phyloP scores from a whole-genome alignment of 805 yeast genomes.

The Candida sithepensis region DNA sequence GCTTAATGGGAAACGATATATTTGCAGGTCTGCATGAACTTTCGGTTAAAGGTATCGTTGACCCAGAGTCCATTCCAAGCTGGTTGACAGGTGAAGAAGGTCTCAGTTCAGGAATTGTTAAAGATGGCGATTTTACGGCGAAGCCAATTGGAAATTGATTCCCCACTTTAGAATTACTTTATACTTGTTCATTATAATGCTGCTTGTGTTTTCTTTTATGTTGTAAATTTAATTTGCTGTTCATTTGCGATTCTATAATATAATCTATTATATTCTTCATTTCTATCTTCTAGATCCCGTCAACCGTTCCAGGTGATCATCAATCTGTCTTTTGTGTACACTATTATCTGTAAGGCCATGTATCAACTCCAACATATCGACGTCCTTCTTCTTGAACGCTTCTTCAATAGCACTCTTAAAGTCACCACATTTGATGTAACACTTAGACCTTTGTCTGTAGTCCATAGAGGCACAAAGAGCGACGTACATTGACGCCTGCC shows the following conservation, averaged over 20 bases:
- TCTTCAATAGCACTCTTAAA: slow-evolving; percentile 46
- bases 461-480: slow-evolving; percentile 43
- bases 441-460: slow-evolving; percentile 43
- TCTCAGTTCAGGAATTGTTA: slow-evolving; percentile 42
- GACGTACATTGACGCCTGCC: slow-evolving; percentile 61
- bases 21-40: slow-evolving; percentile 78
- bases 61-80: slow-evolving; percentile 59
- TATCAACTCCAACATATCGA: slow-evolving; percentile 28
- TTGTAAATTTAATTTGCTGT: background rate
- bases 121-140: slow-evolving; percentile 33
- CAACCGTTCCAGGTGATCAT: slow-evolving; percentile 22
- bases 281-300: slow-evolving; percentile 20
- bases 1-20: slow-evolving; percentile 63
- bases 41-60: slow-evolving; percentile 43
- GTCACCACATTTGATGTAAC: slow-evolving; percentile 53
- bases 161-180: too few species aligned
- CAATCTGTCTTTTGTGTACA: slow-evolving; percentile 18
- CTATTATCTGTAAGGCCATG: slow-evolving; percentile 21
- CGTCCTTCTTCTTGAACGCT: slow-evolving; percentile 43
- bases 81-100: slow-evolving; percentile 83
- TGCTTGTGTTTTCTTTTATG: background rate
- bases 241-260: background rate
- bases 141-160: slow-evolving; percentile 1
- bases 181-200: background rate
- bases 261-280: background rate